Evolutionary conservation across 352 stramenopile genomes (phyloP).

Genomic region (Pythium sukuiense): DNA sequence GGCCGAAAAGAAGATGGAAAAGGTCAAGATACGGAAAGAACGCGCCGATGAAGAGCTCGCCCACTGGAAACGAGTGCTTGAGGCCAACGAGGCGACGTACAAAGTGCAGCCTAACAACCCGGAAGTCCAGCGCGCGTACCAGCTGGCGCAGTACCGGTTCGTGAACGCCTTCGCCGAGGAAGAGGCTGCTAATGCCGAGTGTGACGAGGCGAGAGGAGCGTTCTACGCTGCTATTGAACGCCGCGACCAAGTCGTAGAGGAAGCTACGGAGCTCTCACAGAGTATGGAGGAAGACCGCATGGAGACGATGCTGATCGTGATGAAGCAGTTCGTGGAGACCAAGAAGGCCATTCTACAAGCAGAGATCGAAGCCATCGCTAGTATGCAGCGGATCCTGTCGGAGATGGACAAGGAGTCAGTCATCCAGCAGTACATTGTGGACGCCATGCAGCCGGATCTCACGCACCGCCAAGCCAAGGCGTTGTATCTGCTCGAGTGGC

Average conservation of each 20-base stretch:
- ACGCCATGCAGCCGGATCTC: slow-evolving; percentile 75
- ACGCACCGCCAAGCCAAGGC: slow-evolving; percentile 82
- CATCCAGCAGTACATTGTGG: slow-evolving; percentile 85
- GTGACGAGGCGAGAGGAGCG: slow-evolving; percentile 52
- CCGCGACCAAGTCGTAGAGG: slow-evolving; percentile 80
- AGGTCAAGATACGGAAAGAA: slow-evolving; percentile 55
- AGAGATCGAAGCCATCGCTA: slow-evolving; percentile 75
- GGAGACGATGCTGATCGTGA: slow-evolving; percentile 83
- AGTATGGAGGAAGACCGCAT: slow-evolving; percentile 82
- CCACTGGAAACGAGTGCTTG: slow-evolving; percentile 76
- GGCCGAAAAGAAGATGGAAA: slow-evolving; percentile 82
- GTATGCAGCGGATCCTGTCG: slow-evolving; percentile 64
- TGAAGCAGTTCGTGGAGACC: slow-evolving; percentile 85
- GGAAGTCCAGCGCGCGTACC: slow-evolving; percentile 68
- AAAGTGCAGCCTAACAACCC: slow-evolving; percentile 78
- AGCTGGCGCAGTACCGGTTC: slow-evolving; percentile 62
- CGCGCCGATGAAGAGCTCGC: slow-evolving; percentile 64
- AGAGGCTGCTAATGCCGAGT: slow-evolving; percentile 53
- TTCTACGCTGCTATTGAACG: slow-evolving; percentile 70
- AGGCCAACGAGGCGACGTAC: slow-evolving; percentile 81
- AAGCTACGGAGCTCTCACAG: slow-evolving; percentile 75
- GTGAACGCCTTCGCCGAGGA: slow-evolving; percentile 65
- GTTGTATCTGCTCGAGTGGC: slow-evolving; percentile 77
- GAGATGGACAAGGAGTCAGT: slow-evolving; percentile 81
- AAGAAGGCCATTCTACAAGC: slow-evolving; percentile 80